Evolutionary conservation across 78 protist genomes (phyloP).

Genomic region (Dictyostelium discoideum): dicty_2.7 NC_007088.5:7671001-7671500

Average conservation of each 20-base stretch:
- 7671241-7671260: neutral
- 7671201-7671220: neutral
- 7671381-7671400: neutral
- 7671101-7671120: neutral
- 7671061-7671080: neutral
- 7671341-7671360: slow-evolving; percentile 20
- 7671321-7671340: slow-evolving; percentile 32
- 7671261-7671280: neutral
- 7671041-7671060: neutral
- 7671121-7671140: neutral
- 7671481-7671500: slow-evolving; percentile 13
- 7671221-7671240: slow-evolving; percentile 23
- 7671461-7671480: slow-evolving; percentile 24
- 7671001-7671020: slow-evolving; percentile 2
- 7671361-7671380: neutral
- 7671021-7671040: neutral
- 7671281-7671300: slow-evolving; percentile 30
- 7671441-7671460: neutral
- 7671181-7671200: neutral
- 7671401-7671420: neutral
- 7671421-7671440: too few species aligned
- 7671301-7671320: slow-evolving; percentile 15
- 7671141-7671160: neutral
- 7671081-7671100: slow-evolving; percentile 14
- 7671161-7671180: neutral